Evolutionary conservation across 495 filamentous ascomycete genomes (phyloP).

Genomic region (Trichoderma orchidacearum): DNA sequence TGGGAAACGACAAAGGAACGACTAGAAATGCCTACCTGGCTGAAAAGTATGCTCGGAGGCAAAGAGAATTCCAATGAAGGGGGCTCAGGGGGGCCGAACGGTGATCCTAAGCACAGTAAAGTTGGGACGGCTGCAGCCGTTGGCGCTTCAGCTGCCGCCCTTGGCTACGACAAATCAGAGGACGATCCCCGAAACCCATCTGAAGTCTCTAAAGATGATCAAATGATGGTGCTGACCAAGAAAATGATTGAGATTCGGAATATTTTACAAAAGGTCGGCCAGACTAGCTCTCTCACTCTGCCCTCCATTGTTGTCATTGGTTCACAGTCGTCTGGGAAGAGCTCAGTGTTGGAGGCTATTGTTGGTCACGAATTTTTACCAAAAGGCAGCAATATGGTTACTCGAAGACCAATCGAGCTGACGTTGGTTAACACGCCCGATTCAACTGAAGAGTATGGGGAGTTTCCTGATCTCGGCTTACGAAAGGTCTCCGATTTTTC

Average conservation of each 20-base stretch:
- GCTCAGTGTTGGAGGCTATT: constrained; percentile 92
- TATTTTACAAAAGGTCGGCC: constrained; percentile 79
- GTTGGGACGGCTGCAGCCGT: constrained; percentile 42
- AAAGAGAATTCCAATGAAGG: constrained; percentile 34
- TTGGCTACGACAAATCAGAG: constrained; percentile 64
- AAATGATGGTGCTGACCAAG: constrained; percentile 98
- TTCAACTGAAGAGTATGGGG: constrained; percentile 81
- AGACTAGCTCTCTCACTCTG: constrained; percentile 72
- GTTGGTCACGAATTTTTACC: constrained; percentile 97
- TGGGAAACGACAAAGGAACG: constrained; percentile 76
- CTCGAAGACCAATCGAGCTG: constrained; percentile 87
- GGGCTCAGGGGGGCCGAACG: constrained; percentile 26
- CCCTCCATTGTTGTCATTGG: constrained; percentile 98
- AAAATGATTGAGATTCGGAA: constrained; percentile 99
- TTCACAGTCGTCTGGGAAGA: constrained; percentile 96
- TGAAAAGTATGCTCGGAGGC: constrained; percentile 55
- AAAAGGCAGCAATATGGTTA: constrained; percentile 98
- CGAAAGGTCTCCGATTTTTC: constrained; percentile 89
- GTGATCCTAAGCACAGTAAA: constrained; percentile 47
- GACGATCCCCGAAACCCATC: constrained; percentile 47
- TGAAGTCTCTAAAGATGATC: constrained; percentile 72
- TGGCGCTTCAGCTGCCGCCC: constrained; percentile 53
- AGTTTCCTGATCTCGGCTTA: constrained; percentile 86
- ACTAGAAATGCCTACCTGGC: constrained; percentile 71
- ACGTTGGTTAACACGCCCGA: constrained; percentile 94